These are phyloP conservation scores for Lichenothelia convexa DNA, from an alignment of 495 filamentous ascomycete species.

Conservation along the genomic window DNA sequence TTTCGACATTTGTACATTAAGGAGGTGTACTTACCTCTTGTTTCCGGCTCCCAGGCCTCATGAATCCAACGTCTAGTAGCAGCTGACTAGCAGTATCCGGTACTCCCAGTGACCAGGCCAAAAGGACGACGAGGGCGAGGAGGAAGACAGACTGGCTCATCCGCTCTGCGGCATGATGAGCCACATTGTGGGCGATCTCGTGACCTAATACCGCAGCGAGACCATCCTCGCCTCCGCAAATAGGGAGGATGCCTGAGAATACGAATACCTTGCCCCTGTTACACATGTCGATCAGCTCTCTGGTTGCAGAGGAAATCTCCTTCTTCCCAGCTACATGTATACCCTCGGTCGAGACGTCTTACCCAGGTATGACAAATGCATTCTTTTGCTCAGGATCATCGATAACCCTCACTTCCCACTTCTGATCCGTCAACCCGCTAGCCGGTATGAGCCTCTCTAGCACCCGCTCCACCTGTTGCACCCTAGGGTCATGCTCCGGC, in stretches of 20 bases:
- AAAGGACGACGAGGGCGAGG: slow-evolving; percentile 30
- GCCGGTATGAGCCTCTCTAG: slow-evolving; percentile 53
- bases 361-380: slow-evolving; percentile 83
- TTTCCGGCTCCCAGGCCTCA: slow-evolving; percentile 49
- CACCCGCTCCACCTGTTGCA: slow-evolving; percentile 43
- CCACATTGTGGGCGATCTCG: slow-evolving; percentile 86
- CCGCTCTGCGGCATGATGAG: slow-evolving; percentile 59
- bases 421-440: slow-evolving; percentile 37
- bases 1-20: slow-evolving; percentile 8
- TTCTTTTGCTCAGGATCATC: slow-evolving; percentile 45
- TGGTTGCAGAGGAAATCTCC: slow-evolving; percentile 13
- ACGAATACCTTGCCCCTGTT: slow-evolving; percentile 91
- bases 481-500: slow-evolving; percentile 30
- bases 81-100: slow-evolving; percentile 26
- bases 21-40: no score
- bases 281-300: slow-evolving; percentile 15
- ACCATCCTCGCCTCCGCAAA: slow-evolving; percentile 53
- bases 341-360: no score
- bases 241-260: slow-evolving; percentile 56
- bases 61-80: slow-evolving; percentile 43
- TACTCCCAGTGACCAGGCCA: slow-evolving; percentile 33
- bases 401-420: slow-evolving; percentile 81
- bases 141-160: slow-evolving; percentile 45
- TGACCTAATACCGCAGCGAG: slow-evolving; percentile 76
- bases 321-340: no score